Evolutionary conservation across 2,329 filamentous ascomycete genomes (phyloP).

Genomic region (Bisporella sp.): DNA sequence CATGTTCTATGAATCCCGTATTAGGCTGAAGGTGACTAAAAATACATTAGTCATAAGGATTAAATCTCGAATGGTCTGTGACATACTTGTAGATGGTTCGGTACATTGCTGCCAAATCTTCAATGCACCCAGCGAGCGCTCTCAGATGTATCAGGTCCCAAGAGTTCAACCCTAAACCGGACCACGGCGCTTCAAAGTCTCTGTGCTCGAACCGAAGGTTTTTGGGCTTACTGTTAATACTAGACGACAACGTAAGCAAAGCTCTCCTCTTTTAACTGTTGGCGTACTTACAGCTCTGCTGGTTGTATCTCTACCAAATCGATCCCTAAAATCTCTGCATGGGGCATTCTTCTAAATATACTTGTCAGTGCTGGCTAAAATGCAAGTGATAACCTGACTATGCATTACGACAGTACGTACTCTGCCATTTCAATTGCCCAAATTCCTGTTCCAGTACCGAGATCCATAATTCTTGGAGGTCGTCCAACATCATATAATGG

Average conservation of each 20-base stretch:
- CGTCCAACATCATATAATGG: slow-evolving; percentile 23
- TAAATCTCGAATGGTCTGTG: neutral
- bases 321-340: slow-evolving; percentile 52
- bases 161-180: slow-evolving; percentile 30
- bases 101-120: slow-evolving; percentile 71
- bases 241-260: neutral
- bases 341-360: slow-evolving; percentile 20
- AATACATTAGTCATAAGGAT: neutral
- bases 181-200: slow-evolving; percentile 75
- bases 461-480: slow-evolving; percentile 45
- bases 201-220: slow-evolving; percentile 63
- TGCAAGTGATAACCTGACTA: no score
- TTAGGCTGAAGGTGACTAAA: slow-evolving; percentile 68
- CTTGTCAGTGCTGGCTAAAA: no score
- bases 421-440: slow-evolving; percentile 86
- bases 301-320: slow-evolving; percentile 59
- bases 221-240: slow-evolving; percentile 54
- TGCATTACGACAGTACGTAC: slow-evolving; percentile 37
- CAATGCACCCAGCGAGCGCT: slow-evolving; percentile 71
- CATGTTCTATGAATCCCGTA: slow-evolving; percentile 72
- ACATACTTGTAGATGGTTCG: slow-evolving; percentile 58
- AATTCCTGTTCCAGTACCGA: slow-evolving; percentile 85
- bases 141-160: slow-evolving; percentile 75
- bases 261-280: neutral
- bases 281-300: slow-evolving; percentile 34